These are phyloP conservation scores for Metarhizium sp. DNA, from an alignment of 2,329 filamentous ascomycete genomes.

Conservation along the genomic window DNA sequence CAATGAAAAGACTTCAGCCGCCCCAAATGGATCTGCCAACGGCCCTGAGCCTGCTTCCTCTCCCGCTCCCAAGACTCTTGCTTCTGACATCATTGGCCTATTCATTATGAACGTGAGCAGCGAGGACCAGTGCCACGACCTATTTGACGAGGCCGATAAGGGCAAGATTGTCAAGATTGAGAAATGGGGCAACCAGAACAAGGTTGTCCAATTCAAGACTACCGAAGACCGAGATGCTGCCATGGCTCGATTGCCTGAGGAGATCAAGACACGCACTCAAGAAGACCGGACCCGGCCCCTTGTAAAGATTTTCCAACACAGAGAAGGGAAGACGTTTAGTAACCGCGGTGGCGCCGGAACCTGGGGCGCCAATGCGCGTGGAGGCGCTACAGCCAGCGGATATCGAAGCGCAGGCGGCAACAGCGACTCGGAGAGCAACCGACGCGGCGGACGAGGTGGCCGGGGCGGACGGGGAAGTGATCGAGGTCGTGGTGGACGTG, in stretches of 20 bases:
- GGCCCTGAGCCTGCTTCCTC: slow-evolving; percentile 45
- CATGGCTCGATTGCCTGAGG: slow-evolving; percentile 62
- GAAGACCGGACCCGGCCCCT: slow-evolving; percentile 71
- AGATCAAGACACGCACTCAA: slow-evolving; percentile 62
- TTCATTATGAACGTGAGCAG: slow-evolving; percentile 83
- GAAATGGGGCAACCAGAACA: slow-evolving; percentile 71
- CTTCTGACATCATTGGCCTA: slow-evolving; percentile 67
- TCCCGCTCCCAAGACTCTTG: slow-evolving; percentile 47
- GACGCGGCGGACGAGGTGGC: slow-evolving; percentile 45
- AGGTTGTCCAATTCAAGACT: slow-evolving; percentile 77
- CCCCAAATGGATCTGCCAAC: slow-evolving; percentile 45
- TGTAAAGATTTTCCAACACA: slow-evolving; percentile 74
- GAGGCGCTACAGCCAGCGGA: slow-evolving; percentile 53
- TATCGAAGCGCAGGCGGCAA: slow-evolving; percentile 80
- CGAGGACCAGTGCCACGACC: slow-evolving; percentile 71
- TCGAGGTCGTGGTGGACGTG: slow-evolving; percentile 46
- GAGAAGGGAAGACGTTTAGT: slow-evolving; percentile 44
- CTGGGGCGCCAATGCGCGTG: slow-evolving; percentile 57
- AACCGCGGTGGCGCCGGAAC: slow-evolving; percentile 57
- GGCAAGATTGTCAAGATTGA: slow-evolving; percentile 71
- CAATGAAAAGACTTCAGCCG: slow-evolving; percentile 41
- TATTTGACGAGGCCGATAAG: slow-evolving; percentile 77
- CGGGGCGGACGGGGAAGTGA: slow-evolving; percentile 50
- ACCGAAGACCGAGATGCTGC: slow-evolving; percentile 72
- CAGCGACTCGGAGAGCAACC: slow-evolving; percentile 53